Conservation (phyloP, 139 green algal genomes). For the Micractinium conductrix region DNA sequence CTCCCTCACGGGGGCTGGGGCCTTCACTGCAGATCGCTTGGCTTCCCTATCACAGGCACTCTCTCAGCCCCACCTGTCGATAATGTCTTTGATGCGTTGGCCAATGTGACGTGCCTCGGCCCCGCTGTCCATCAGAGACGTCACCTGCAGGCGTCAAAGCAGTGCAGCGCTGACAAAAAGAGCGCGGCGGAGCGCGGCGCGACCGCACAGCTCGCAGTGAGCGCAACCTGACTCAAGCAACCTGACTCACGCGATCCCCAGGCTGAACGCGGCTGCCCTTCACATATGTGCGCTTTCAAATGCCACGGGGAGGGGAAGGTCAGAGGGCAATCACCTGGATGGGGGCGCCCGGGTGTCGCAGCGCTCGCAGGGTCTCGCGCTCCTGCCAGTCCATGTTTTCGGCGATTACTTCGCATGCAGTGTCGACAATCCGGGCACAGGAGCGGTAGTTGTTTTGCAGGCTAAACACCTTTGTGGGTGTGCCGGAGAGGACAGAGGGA, state of each 20-base stretch:
- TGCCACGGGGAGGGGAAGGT: too few relatives aligned
- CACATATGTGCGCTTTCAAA: too few relatives aligned
- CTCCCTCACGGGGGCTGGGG: too few relatives aligned
- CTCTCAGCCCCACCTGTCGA: background rate
- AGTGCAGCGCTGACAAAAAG: background rate
- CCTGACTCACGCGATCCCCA: background rate
- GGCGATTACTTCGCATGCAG: conserved; percentile 31
- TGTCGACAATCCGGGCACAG: conserved; percentile 45
- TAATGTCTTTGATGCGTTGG: background rate
- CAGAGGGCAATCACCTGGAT: too few relatives aligned
- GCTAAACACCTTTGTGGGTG: background rate
- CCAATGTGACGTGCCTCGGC: background rate
- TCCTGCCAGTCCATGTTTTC: conserved; percentile 9
- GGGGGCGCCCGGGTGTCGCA: background rate
- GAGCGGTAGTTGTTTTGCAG: conserved; percentile 55
- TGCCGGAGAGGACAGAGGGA: too few relatives aligned
- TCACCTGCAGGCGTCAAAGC: background rate
- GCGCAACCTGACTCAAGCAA: background rate
- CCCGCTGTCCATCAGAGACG: background rate
- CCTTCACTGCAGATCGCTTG: too few relatives aligned
- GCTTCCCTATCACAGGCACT: too few relatives aligned
- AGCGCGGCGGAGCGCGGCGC: background rate
- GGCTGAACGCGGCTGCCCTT: background rate
- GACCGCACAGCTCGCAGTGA: background rate
- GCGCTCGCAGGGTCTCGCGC: background rate